Base-by-base conservation (phyloP, 2,329 filamentous ascomycete genomes). In the Microcera coccophila region DNA sequence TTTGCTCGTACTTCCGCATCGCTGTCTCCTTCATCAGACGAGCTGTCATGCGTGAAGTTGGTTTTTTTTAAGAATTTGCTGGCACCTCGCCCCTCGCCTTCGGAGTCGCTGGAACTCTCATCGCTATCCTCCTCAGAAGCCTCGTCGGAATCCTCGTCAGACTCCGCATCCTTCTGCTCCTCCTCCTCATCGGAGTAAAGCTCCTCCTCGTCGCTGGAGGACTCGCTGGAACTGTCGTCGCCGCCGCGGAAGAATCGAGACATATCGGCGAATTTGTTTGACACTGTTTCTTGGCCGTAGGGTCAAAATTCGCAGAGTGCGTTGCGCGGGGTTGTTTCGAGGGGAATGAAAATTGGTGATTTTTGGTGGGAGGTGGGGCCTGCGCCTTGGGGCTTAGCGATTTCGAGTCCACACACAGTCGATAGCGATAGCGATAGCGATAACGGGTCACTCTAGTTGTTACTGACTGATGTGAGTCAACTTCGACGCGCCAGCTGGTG, bases 231-330 rank as follows among this genome's bases (percentile, higher is more conserved):
- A 82, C 90, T 96, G 72, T 95, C 90, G 75, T 79, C 76, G 63
- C 85, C 87, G 68, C 87, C 87, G 53, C 89, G 87, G 79, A 97
- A 97, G 74, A 97, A 98, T 75, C 90, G 87, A 79, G 93, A 97
- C 87, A 91, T 93, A 50, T 65, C 86, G 73, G 67, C 61, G 55
- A 51, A 54, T 40, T 57, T 50, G 52, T 46, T 50, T 56, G 54
- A 51, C 55, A 49, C 53, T 58, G 50, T 45, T 53, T 46, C 53
- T 52, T 59, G 57, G 60, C 61, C 55, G 58, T 49, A 57, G 50
- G 57, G 58, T 59, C 53, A 58, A 50, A 51, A 36, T 50, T 54
- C 54, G 56, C 49, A 42, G 43, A 40, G 44, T 59, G 54, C 58
- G 58, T n/a, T 61, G 57, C 58, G 64, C 65, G 65, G 65, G 65